A percentile compares a stretch with the other conserved stretches of the same genome.
phyloP scores from a whole-genome alignment of 2,329 filamentous ascomycete genomes.

The Hymenoscyphus salicellus region DNA sequence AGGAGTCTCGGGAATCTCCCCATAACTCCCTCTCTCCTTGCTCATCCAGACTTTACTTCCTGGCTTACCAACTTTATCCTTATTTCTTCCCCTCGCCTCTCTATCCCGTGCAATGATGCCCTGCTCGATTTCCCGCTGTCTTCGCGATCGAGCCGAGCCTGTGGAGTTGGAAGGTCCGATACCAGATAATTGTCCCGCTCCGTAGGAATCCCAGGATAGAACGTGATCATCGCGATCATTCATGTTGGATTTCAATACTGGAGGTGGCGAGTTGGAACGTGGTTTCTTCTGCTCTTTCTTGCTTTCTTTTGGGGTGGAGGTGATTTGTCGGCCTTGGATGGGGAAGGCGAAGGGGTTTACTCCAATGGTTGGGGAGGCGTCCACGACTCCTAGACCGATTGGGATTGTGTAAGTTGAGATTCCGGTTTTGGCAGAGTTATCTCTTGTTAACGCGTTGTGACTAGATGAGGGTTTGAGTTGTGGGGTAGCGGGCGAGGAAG shows the following conservation, averaged over 20 bases:
- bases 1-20: constrained; percentile 6
- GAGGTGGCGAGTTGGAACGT: constrained; percentile 5
- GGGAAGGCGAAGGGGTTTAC: constrained; percentile 4
- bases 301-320: not conserved
- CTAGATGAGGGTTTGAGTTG: constrained; percentile 1
- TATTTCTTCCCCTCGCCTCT: not conserved
- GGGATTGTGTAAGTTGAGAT: constrained; percentile 23
- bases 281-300: not conserved
- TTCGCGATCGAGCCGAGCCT: not conserved
- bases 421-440: constrained; percentile 10
- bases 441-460: constrained; percentile 1
- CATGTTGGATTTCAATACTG: constrained; percentile 11
- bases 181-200: constrained; percentile 12
- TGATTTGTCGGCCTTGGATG: not conserved
- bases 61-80: not conserved
- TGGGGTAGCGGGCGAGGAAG: not conserved
- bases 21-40: constrained; percentile 9
- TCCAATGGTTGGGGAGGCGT: constrained; percentile 8
- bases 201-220: constrained; percentile 13
- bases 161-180: constrained; percentile 10
- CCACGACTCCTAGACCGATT: constrained; percentile 25
- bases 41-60: constrained; percentile 7
- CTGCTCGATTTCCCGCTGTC: constrained; percentile 16
- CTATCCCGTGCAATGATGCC: constrained; percentile 6
- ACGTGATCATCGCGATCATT: constrained; percentile 16